Base-by-base conservation (phyloP, 108 stramenopile species). In the Craspedostauros australis region DNA sequence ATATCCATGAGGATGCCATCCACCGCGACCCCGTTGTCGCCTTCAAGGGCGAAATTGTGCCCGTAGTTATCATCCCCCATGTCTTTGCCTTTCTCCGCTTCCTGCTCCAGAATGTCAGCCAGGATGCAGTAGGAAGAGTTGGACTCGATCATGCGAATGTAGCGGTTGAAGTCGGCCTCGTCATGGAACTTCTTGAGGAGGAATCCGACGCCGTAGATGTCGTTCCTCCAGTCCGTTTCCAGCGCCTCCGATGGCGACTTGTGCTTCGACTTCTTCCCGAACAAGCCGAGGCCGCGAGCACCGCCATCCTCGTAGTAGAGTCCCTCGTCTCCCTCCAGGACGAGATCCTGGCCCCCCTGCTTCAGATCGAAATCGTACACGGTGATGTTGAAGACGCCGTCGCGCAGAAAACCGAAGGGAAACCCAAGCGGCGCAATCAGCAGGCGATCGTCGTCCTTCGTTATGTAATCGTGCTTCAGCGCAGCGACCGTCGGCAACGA, bases 371-470 rank as follows among this genome's bases (percentile, higher is more conserved):
- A 90, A 41, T 90, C 78, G 62, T 69, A 84, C 11, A 95, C 88
- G 9, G 72, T 76, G 29, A 95, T 23, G 49, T 86, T 74, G 64
- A 75, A 85, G 28, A 56, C 46, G 5, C 97, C 97, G 16, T 77
- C 78, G 1, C 68, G 61, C 14, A 79, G 50, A 61, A 98, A 96
- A 29, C 96, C 96, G 67, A 95, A 98, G 6, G 89, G 86, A 29
- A 64, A 66, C 7, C 89, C 89, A 8, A 87, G 66, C 7, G 89
- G 89, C 24, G 80, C 89, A 51, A 91, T 80, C 40, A 89, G 28
- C 37, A 66, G 57, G 7, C 88, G 70, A 7, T 54, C 28, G 43
- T 85, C 81, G 22, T 72, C 24, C 22, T 44, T 55, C 7, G 79
- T 76, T 26, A 36, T 31, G 46, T 76, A 89, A 6, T 57, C 49